Base-by-base conservation (phyloP, 2,329 filamentous ascomycete species). In the Xylaria arbuscula region DNA sequence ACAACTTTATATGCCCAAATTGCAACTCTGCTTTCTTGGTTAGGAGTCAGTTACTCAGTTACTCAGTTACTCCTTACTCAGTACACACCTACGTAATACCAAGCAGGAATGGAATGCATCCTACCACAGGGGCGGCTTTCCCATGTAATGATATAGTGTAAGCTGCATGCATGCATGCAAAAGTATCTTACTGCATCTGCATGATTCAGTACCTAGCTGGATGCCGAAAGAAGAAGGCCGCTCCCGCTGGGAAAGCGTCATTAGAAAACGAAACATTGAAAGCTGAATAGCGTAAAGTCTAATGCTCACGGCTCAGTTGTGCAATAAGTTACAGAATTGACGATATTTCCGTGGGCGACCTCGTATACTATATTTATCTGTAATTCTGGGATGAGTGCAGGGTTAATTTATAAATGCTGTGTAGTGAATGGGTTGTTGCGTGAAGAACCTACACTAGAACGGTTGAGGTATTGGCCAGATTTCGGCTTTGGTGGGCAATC, bases 131-230 rank as follows among this genome's bases (percentile, higher is more conserved):
- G 45, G 10, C 45, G 45, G 45, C 19, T 48, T 9, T 10, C 42
- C 19, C 42, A 10, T 19, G 17, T 28, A 28, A 2, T n/a, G n/a
- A 28, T 28, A 28, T 28, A 28, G 28, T 28, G 28, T 57, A 28
- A 9, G 36, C 36, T 57, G 54, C 50, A 36, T 54, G 50, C 28
- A 54, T 54, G 17, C 36, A 38, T n/a, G 32, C 32, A 55, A n/a
- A n/a, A n/a, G 51, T 32, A 10, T 13, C 28, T 38, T 22, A 22
- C 10, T 55, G 51, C 51, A 55, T 55, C 9, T 55, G n/a, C 17
- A 15, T 55, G 9, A 36, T 17, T 2, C 13, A 45, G 17, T 40
- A 40, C 36, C 9, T 40, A 10, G 3, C 13, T 45, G 17, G 15
- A 45, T 11, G 36, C 50, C 24, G 17, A 19, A 36, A 48, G n/a